Percentiles rank a stretch among this genome's conserved stretches.
Conservation (phyloP, 2,329 filamentous ascomycete genomes). For the Ophiostoma sp. region DNA sequence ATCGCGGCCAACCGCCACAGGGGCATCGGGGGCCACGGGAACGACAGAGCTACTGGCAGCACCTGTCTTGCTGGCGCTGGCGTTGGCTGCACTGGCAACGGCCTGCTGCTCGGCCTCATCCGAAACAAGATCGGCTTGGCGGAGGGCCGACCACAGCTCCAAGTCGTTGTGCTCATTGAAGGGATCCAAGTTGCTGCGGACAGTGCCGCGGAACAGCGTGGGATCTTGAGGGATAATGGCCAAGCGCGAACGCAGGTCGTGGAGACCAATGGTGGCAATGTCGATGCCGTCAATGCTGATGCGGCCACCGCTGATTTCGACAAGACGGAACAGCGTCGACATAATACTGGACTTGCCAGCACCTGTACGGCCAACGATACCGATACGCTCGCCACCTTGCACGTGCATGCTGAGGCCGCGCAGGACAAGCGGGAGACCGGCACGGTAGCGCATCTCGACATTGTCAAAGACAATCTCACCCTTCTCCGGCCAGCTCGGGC, state of each 20-base stretch:
- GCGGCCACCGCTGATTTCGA: constrained; percentile 62
- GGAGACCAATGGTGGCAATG: constrained; percentile 71
- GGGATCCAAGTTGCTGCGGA: constrained; percentile 77
- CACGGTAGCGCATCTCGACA: constrained; percentile 77
- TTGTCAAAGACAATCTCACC: constrained; percentile 77
- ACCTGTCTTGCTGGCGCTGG: constrained; percentile 1
- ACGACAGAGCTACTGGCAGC: background rate
- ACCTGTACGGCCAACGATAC: constrained; percentile 78
- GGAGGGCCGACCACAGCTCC: constrained; percentile 74
- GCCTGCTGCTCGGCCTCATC: constrained; percentile 41
- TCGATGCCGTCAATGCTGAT: constrained; percentile 67
- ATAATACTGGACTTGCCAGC: constrained; percentile 84
- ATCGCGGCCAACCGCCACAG: constrained; percentile 30
- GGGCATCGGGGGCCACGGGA: background rate
- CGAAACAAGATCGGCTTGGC: constrained; percentile 69
- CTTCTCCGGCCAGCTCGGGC: constrained; percentile 77
- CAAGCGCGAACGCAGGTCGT: constrained; percentile 72
- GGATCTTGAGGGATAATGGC: constrained; percentile 85
- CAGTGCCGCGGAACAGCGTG: constrained; percentile 77
- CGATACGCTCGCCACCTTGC: constrained; percentile 73
- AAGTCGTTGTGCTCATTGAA: constrained; percentile 77
- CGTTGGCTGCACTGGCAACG: background rate
- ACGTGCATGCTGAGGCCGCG: constrained; percentile 71
- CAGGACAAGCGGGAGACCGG: constrained; percentile 70
- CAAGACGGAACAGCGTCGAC: constrained; percentile 76